Conservation (phyloP, 2,329 filamentous ascomycete genomes). For the Apiospora malaysiana region DNA sequence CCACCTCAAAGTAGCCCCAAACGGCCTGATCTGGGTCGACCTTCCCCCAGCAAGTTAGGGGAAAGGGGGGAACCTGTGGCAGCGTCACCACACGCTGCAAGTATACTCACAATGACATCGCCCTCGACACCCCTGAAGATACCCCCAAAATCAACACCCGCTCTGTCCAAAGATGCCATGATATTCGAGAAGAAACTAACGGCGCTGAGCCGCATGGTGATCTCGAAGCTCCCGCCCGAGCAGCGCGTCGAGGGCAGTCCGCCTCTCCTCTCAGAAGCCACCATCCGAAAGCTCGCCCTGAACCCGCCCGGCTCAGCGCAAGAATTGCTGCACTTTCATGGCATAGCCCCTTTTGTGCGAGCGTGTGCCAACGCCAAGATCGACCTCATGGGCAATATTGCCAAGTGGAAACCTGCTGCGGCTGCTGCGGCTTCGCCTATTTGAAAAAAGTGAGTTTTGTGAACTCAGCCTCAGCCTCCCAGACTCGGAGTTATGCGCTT, state of each 20-base stretch:
- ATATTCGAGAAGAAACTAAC: constrained; percentile 15
- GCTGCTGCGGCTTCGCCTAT: not conserved
- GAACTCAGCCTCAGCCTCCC: too few species aligned
- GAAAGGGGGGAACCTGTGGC: not conserved
- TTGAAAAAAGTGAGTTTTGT: not conserved
- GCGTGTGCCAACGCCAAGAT: constrained; percentile 17
- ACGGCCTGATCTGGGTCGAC: not conserved
- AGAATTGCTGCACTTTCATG: not conserved
- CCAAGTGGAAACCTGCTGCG: constrained; percentile 16
- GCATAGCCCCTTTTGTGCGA: constrained; percentile 1
- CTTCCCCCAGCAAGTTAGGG: not conserved
- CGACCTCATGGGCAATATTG: constrained; percentile 6
- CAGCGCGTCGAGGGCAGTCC: not conserved
- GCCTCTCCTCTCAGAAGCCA: not conserved
- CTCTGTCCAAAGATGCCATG: constrained; percentile 1
- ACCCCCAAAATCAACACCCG: not conserved
- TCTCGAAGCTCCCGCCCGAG: constrained; percentile 7
- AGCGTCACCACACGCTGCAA: not conserved
- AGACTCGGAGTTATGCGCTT: not conserved
- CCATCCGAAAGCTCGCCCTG: not conserved
- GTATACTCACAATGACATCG: not conserved
- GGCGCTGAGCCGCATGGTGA: constrained; percentile 15
- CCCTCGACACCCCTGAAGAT: not conserved
- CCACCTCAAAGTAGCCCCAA: not conserved
- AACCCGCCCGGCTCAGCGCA: constrained; percentile 1